Percentiles rank a stretch among this genome's conserved stretches.
Evolutionary conservation across 1,139 yeast species (phyloP).

Genomic region (Spathaspora sp.): DNA sequence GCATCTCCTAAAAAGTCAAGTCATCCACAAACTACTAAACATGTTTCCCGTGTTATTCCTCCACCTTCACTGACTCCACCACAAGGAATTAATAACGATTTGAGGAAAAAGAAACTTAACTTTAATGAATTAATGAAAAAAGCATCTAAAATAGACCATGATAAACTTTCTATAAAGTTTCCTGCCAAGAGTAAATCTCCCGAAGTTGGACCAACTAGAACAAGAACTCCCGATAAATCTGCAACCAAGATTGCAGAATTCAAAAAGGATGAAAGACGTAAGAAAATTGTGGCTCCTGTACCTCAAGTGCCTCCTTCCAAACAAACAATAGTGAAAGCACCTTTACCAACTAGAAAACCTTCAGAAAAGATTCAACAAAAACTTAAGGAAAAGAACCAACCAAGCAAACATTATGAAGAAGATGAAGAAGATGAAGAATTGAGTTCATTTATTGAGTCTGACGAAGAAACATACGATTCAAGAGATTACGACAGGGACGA

Average conservation of each 20-base stretch:
- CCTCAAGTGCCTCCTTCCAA: neutral
- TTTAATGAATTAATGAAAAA: conserved; percentile 70
- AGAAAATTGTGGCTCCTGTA: neutral
- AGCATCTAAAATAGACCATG: conserved; percentile 57
- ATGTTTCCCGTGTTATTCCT: conserved; percentile 1
- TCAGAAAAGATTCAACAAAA: conserved; percentile 27
- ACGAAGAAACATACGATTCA: conserved; percentile 38
- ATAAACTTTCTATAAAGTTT: conserved; percentile 38
- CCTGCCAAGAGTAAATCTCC: conserved; percentile 35
- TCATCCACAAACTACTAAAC: conserved; percentile 5
- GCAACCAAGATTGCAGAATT: neutral
- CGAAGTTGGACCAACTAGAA: conserved; percentile 14
- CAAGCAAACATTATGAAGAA: neutral
- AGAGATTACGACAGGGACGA: conserved; percentile 68
- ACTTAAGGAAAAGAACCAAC: conserved; percentile 18
- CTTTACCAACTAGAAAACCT: conserved; percentile 20
- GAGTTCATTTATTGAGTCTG: conserved; percentile 57
- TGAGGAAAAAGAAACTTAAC: conserved; percentile 47
- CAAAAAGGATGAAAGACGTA: neutral
- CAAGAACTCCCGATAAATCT: conserved; percentile 2
- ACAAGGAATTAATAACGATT: conserved; percentile 8
- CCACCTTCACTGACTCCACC: conserved; percentile 11
- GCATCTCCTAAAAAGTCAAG: conserved; percentile 8
- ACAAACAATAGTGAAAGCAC: conserved; percentile 8
- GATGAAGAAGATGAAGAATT: conserved; percentile 36